phyloP scores from a whole-genome alignment of 2,329 filamentous ascomycete species.

The Bipolaris zeicola region DNA sequence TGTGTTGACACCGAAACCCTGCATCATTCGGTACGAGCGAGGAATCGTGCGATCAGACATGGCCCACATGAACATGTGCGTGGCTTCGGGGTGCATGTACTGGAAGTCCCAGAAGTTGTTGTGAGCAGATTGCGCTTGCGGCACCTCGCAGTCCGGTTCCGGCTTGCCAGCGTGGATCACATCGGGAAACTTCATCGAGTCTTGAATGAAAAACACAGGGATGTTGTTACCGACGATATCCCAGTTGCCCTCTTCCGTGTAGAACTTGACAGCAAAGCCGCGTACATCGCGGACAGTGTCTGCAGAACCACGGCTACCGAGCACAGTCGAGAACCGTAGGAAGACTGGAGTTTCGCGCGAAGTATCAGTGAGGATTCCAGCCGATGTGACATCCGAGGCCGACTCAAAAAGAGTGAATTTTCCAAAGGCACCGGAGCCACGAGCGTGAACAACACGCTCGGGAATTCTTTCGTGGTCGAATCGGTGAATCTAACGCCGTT shows the following conservation, averaged over 20 bases:
- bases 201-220: slow-evolving; percentile 77
- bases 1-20: slow-evolving; percentile 84
- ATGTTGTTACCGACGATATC: slow-evolving; percentile 77
- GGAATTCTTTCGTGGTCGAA: slow-evolving; percentile 78
- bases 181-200: slow-evolving; percentile 75
- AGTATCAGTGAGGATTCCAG: slow-evolving; percentile 70
- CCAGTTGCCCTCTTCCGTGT: slow-evolving; percentile 79
- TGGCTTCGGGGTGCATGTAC: slow-evolving; percentile 68
- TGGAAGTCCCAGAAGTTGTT: slow-evolving; percentile 81
- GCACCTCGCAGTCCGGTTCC: slow-evolving; percentile 71
- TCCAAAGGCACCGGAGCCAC: slow-evolving; percentile 68
- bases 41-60: slow-evolving; percentile 78
- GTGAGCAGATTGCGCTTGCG: slow-evolving; percentile 72
- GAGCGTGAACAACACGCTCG: slow-evolving; percentile 70
- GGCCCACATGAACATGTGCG: slow-evolving; percentile 80
- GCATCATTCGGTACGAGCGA: slow-evolving; percentile 81
- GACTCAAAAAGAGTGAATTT: slow-evolving; percentile 70
- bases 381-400: slow-evolving; percentile 66
- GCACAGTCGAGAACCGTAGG: slow-evolving; percentile 77
- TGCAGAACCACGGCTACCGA: slow-evolving; percentile 74
- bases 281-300: slow-evolving; percentile 85
- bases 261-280: slow-evolving; percentile 79
- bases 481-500: slow-evolving; percentile 64
- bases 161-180: slow-evolving; percentile 69
- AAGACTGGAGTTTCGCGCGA: slow-evolving; percentile 70